These are phyloP conservation scores for Mortierella antarctica DNA, from an alignment of 192 early-diverging fungal species.

Conservation along the genomic window DNA sequence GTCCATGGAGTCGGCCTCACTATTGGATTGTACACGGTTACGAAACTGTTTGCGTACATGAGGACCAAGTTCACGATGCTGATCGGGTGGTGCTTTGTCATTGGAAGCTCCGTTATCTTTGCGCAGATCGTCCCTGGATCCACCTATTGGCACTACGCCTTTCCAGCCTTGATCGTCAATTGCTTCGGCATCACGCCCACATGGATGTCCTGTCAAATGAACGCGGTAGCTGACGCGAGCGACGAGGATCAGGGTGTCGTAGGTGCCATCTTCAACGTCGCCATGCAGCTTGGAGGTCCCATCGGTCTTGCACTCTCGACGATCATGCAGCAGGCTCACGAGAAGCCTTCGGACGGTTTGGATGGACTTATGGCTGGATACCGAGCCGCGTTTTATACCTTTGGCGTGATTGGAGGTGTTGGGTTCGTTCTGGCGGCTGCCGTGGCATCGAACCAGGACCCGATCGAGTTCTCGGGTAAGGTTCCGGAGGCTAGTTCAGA, in stretches of 20 bases:
- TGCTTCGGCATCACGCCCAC: constrained; percentile 17
- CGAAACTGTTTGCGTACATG: neutral
- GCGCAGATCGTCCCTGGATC: constrained; percentile 3
- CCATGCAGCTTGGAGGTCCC: constrained; percentile 22
- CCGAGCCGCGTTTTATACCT: constrained; percentile 27
- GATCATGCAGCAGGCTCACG: constrained; percentile 3
- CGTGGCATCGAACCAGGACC: constrained; percentile 16
- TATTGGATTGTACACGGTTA: constrained; percentile 28
- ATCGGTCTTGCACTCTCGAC: constrained; percentile 24
- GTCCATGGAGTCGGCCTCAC: constrained; percentile 44
- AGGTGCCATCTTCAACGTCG: constrained; percentile 18
- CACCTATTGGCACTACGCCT: constrained; percentile 24
- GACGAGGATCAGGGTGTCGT: constrained; percentile 16
- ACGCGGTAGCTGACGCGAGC: constrained; percentile 18
- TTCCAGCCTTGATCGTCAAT: constrained; percentile 29
- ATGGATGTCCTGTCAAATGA: constrained; percentile 29
- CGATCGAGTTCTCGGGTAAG: constrained; percentile 1
- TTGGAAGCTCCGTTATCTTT: constrained; percentile 3
- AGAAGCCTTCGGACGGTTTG: neutral
- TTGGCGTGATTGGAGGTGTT: constrained; percentile 28
- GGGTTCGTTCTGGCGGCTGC: constrained; percentile 9
- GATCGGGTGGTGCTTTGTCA: constrained; percentile 7
- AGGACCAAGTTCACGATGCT: constrained; percentile 26
- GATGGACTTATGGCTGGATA: constrained; percentile 22
- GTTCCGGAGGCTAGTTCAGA: too few species aligned